Conservation (phyloP, 768 basidiomycete genomes). For the Rhizopogon rudus region DNA sequence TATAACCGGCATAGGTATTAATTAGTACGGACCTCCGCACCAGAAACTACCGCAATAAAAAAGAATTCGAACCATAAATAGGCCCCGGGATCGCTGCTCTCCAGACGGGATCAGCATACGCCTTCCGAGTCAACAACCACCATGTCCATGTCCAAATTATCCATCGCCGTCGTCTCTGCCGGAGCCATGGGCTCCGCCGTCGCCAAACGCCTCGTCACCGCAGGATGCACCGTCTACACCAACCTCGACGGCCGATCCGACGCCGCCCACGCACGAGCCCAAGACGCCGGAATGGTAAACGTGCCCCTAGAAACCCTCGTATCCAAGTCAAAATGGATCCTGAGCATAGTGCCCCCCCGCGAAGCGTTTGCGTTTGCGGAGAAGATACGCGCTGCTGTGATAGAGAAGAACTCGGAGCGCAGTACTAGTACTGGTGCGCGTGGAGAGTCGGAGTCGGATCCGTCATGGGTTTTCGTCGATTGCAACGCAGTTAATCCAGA, state of each 20-base stretch:
- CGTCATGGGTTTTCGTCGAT: conserved; percentile 37
- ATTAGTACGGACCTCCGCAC: not conserved
- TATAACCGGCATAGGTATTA: not conserved
- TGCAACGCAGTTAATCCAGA: conserved; percentile 54
- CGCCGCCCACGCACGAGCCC: conserved; percentile 39
- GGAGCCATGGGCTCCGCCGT: conserved; percentile 59
- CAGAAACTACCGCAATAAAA: not conserved
- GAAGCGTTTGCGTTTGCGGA: conserved; percentile 39
- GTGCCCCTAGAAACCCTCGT: conserved; percentile 28
- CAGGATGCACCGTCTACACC: conserved; percentile 46
- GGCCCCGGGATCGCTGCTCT: not conserved
- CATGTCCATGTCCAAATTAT: conserved; percentile 12
- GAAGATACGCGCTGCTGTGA: not conserved
- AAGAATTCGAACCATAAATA: not conserved
- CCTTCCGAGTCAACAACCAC: not conserved
- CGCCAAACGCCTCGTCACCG: conserved; percentile 36
- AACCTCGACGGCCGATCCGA: conserved; percentile 46
- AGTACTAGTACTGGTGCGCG: not conserved
- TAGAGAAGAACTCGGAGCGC: not conserved
- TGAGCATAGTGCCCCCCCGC: conserved; percentile 53
- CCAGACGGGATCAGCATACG: not conserved
- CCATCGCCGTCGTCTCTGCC: conserved; percentile 44
- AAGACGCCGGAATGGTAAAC: conserved; percentile 43
- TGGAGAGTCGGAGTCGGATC: not conserved
- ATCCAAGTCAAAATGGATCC: conserved; percentile 32